Evolutionary conservation across 2,329 filamentous ascomycete species (phyloP).

Genomic region (Fusarium hostae): DNA sequence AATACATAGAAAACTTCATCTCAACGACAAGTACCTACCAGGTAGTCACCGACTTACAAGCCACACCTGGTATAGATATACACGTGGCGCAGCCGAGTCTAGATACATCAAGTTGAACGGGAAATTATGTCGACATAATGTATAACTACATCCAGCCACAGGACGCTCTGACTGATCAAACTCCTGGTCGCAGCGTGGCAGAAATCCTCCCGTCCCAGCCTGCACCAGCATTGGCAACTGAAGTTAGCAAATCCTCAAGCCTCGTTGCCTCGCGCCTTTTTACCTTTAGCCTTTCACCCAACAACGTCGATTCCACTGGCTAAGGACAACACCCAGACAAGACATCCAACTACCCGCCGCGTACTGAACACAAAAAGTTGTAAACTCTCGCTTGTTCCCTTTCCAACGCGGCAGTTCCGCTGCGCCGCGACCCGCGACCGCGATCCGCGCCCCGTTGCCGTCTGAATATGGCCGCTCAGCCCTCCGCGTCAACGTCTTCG

Average conservation of each 20-base stretch:
- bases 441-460: constrained; percentile 39
- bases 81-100: constrained; percentile 13
- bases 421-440: constrained; percentile 45
- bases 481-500: constrained; percentile 53
- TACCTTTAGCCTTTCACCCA: constrained; percentile 18
- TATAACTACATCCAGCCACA: constrained; percentile 10
- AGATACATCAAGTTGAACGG: not conserved
- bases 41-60: not conserved
- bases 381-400: constrained; percentile 36
- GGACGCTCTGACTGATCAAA: constrained; percentile 22
- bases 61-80: not conserved
- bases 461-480: constrained; percentile 57
- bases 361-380: constrained; percentile 26
- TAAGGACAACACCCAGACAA: constrained; percentile 23
- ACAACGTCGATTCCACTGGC: constrained; percentile 18
- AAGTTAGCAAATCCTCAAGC: constrained; percentile 32
- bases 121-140: not conserved
- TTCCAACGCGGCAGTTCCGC: constrained; percentile 53
- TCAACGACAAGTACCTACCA: not conserved
- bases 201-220: constrained; percentile 39
- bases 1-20: not conserved
- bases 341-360: constrained; percentile 18
- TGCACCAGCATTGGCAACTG: constrained; percentile 18
- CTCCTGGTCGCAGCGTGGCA: constrained; percentile 39
- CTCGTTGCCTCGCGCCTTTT: constrained; percentile 34